A percentile compares a stretch with the other conserved stretches of the same genome.
phyloP scores from a whole-genome alignment of 495 filamentous ascomycete species.

The Penicillium longicatenatum region DNA sequence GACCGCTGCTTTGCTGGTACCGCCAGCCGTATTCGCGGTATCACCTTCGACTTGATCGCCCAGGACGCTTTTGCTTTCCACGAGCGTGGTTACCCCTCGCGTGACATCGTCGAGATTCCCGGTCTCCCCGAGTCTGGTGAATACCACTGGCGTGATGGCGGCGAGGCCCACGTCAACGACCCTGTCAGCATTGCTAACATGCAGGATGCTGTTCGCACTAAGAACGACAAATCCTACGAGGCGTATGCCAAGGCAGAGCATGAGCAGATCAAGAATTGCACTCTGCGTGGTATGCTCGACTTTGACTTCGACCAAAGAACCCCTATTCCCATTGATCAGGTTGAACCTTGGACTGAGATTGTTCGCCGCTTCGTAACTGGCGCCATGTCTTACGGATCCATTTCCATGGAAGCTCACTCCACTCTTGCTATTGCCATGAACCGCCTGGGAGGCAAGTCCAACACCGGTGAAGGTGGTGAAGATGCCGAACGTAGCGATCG shows the following conservation, averaged over 20 bases:
- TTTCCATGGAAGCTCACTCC: constrained; percentile 99
- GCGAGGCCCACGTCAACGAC: constrained; percentile 98
- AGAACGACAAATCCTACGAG: constrained; percentile 99
- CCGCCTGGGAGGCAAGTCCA: constrained; percentile 94
- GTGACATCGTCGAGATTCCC: constrained; percentile 73
- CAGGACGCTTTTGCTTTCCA: constrained; percentile 97
- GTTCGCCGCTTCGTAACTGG: constrained; percentile 98
- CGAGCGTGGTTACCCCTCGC: constrained; percentile 90
- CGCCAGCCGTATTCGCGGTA: constrained; percentile 91
- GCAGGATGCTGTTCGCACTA: constrained; percentile 95
- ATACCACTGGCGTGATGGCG: constrained; percentile 99
- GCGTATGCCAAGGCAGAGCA: constrained; percentile 94
- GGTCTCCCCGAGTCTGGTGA: constrained; percentile 94
- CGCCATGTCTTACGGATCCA: constrained; percentile 99
- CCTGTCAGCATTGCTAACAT: constrained; percentile 95
- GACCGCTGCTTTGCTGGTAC: constrained; percentile 97
- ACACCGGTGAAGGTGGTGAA: constrained; percentile 98
- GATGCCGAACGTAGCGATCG: constrained; percentile 88
- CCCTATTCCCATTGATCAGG: constrained; percentile 94
- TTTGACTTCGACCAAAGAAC: constrained; percentile 91
- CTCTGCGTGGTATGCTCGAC: constrained; percentile 92
- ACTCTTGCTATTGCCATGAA: constrained; percentile 99
- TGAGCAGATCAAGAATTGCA: constrained; percentile 98
- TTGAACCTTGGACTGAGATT: constrained; percentile 99
- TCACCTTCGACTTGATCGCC: constrained; percentile 94